Conservation (phyloP, 129 eudicot species). For the Solidago caesia region DNA sequence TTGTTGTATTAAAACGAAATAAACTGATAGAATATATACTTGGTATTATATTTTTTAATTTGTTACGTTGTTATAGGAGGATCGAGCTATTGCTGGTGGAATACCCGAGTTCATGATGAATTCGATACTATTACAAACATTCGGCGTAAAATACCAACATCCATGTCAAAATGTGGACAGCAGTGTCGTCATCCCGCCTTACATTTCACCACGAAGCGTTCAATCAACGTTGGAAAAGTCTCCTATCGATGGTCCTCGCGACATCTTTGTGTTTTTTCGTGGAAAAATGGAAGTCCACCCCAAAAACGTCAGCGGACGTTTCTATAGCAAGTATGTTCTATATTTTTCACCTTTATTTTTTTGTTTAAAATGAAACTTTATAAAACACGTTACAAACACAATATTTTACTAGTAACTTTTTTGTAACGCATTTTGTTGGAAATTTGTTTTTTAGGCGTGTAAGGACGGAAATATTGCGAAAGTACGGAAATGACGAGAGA, state of each 20-base stretch:
- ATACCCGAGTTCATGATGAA: conserved; percentile 70
- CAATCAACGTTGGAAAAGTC: conserved; percentile 53
- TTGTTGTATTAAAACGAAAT: no score
- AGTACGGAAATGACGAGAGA: conserved; percentile 61
- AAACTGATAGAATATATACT: no score
- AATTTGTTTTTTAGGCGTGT: conserved; percentile 48
- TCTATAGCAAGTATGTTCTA: conserved; percentile 75
- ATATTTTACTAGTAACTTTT: no score
- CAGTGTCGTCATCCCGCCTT: conserved; percentile 78
- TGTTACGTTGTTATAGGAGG: conserved; percentile 43
- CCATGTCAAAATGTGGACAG: conserved; percentile 73
- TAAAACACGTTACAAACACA: no score
- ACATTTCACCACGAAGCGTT: conserved; percentile 51
- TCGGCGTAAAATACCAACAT: conserved; percentile 73
- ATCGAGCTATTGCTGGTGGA: conserved; percentile 75
- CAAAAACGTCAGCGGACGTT: conserved; percentile 85
- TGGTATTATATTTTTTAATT: background rate
- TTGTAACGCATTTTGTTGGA: background rate
- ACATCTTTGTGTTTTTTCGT: conserved; percentile 80
- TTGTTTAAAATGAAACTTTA: background rate
- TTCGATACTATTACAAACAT: conserved; percentile 79
- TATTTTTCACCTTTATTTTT: background rate
- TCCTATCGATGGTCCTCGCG: conserved; percentile 67
- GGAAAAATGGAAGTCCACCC: conserved; percentile 98
- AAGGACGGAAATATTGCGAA: conserved; percentile 61